phyloP scores from a whole-genome alignment of 2,329 filamentous ascomycete genomes.

The Zasmidium citrigriseum region DNA sequence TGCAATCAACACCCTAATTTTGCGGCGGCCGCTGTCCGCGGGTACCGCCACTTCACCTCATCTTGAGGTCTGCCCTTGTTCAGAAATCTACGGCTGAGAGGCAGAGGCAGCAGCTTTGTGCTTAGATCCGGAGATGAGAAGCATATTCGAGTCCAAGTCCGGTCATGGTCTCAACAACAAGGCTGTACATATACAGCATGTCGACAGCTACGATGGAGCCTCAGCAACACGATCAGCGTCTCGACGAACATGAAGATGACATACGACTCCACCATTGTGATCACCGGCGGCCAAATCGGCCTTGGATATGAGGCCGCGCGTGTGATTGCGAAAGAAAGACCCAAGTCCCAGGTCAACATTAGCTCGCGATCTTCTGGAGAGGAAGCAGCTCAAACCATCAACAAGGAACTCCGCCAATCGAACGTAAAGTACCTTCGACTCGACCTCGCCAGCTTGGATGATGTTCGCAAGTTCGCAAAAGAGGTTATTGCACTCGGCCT shows the following conservation, averaged over 20 bases:
- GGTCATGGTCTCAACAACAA: not conserved
- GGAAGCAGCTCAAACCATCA: conserved; percentile 46
- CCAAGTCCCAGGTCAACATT: conserved; percentile 46
- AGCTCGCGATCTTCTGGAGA: conserved; percentile 46
- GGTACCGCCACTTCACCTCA: no score
- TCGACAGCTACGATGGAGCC: not conserved
- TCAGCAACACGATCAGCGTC: conserved; percentile 2
- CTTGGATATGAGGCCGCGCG: conserved; percentile 48
- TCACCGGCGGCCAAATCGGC: conserved; percentile 50
- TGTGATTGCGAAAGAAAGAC: conserved; percentile 42
- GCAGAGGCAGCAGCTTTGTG: not conserved
- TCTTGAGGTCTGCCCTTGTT: no score
- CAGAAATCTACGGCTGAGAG: no score
- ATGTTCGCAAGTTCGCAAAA: conserved; percentile 47
- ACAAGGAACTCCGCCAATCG: conserved; percentile 40
- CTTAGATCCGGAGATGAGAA: not conserved
- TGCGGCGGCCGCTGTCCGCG: not conserved
- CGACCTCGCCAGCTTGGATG: conserved; percentile 53
- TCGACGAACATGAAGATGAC: not conserved
- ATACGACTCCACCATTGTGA: conserved; percentile 28
- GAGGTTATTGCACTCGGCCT: conserved; percentile 25
- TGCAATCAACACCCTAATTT: not conserved
- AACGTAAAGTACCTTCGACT: conserved; percentile 50
- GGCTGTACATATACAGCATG: not conserved
- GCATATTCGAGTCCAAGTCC: not conserved